Evolutionary conservation across 2,329 filamentous ascomycete genomes (phyloP).

Genomic region (Talaromyces amestolkiae): DNA sequence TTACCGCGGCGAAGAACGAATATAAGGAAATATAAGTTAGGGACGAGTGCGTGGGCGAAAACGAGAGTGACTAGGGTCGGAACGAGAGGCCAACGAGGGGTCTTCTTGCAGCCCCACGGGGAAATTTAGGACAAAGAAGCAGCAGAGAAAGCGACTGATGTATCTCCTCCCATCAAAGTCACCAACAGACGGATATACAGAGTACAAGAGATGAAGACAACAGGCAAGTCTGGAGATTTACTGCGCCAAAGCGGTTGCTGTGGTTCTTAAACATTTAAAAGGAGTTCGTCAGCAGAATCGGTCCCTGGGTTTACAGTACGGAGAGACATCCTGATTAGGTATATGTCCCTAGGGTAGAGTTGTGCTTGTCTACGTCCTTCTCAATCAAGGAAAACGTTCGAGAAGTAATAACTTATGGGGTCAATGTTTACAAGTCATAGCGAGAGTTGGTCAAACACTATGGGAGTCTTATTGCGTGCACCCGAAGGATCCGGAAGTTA

Average conservation of each 20-base stretch:
- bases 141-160: background rate
- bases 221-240: background rate
- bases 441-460: background rate
- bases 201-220: background rate
- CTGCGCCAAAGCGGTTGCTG: background rate
- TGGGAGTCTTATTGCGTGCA: background rate
- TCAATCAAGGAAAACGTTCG: background rate
- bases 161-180: background rate
- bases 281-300: background rate
- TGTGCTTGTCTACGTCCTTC: background rate
- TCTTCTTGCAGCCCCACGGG: background rate
- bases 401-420: background rate
- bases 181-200: background rate
- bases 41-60: background rate
- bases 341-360: conserved; percentile 4
- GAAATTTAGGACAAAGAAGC: background rate
- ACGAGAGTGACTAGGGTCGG: background rate
- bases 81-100: background rate
- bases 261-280: background rate
- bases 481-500: background rate
- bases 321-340: conserved; percentile 10
- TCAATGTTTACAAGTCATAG: background rate
- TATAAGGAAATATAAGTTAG: background rate
- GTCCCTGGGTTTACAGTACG: background rate
- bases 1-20: background rate